Base-by-base conservation (phyloP, 331 rosid species). In the Stylosanthes scabra region DNA sequence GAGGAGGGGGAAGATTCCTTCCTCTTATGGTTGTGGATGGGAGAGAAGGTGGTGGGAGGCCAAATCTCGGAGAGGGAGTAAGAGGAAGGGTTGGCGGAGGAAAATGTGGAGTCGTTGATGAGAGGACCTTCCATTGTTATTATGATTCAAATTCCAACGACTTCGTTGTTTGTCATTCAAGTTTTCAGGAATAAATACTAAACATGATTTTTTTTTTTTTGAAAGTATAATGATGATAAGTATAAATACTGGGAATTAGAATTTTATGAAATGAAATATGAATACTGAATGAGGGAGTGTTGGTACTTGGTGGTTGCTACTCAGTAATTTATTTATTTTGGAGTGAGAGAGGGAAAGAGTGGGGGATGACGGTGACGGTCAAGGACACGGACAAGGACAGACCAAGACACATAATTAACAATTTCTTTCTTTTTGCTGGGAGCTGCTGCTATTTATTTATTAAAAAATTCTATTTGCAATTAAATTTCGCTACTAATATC, bases 51-150 rank as follows among this genome's bases (percentile, higher is more conserved):
- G 13, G 49, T 20, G 20, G 34, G 8, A 3, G 97, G 92, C 99
- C 99, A 94, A 88, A 94, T 87, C 82, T 87, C 96, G 1, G 89
- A 91, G 72, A 94, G 79, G 77, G 84, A 81, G 72, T 90, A 90
- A 2, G 93, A 72, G 50, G 93, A 85, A 11, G 90, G 92, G 70
- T 93, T 89, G 1, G 92, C 84, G 2, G 89, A 81, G 13, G 97
- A 89, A 89, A 90, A 94, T 39, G 93, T 84, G 6, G 93, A 84
- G 58, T 91, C 97, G 68, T 83, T 83, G 64, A 94, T 61, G 10
- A 94, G 77, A 2, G 92, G 88, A 73, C 87, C 92, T 70, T 90
- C 97, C 97, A 52, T 41, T 41, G 10, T 41, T 7, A 41, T 41
- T 41, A 41, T 41, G 6, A 41, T 52, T 52, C 16, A 7, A 49